Evolutionary conservation across 352 stramenopile species (phyloP).

Genomic region (Phytopythium boreale): DNA sequence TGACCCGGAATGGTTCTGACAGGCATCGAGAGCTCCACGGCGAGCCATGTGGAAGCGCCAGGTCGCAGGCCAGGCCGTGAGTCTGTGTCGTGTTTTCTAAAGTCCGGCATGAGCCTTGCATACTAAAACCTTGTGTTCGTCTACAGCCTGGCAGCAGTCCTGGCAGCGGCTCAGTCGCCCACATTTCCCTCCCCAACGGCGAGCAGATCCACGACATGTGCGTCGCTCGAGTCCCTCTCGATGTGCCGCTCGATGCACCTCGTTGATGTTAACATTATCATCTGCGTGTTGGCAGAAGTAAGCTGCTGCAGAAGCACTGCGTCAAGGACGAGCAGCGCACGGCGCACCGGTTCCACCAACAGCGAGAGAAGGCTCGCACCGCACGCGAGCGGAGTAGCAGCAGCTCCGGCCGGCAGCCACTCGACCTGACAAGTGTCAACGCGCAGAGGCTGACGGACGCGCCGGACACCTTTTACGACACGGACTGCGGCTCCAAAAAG

Average conservation of each 20-base stretch:
- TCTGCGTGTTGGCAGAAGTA: conserved; percentile 33
- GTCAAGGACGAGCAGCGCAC: conserved; percentile 64
- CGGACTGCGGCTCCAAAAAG: conserved; percentile 61
- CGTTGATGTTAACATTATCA: not conserved
- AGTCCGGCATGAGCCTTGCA: not conserved
- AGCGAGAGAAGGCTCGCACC: conserved; percentile 32
- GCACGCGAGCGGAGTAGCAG: conserved; percentile 22
- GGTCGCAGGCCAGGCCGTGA: conserved; percentile 23
- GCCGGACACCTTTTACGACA: conserved; percentile 61
- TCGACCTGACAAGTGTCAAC: conserved; percentile 41
- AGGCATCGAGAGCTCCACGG: conserved; percentile 51
- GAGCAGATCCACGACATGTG: conserved; percentile 78
- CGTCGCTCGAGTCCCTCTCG: not conserved
- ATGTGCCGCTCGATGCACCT: not conserved
- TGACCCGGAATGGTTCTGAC: not conserved
- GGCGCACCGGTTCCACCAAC: conserved; percentile 44
- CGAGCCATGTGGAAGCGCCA: conserved; percentile 73
- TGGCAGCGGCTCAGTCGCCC: conserved; percentile 15
- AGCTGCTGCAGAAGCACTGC: conserved; percentile 60
- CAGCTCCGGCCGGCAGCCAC: conserved; percentile 28
- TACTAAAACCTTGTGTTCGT: not conserved
- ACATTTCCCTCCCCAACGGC: conserved; percentile 57
- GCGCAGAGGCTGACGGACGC: conserved; percentile 43
- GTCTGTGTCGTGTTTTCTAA: not conserved
- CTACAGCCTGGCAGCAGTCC: not conserved